Base-by-base conservation (phyloP, 345 rosid genomes). In the Melaleuca quinquenervia region DNA sequence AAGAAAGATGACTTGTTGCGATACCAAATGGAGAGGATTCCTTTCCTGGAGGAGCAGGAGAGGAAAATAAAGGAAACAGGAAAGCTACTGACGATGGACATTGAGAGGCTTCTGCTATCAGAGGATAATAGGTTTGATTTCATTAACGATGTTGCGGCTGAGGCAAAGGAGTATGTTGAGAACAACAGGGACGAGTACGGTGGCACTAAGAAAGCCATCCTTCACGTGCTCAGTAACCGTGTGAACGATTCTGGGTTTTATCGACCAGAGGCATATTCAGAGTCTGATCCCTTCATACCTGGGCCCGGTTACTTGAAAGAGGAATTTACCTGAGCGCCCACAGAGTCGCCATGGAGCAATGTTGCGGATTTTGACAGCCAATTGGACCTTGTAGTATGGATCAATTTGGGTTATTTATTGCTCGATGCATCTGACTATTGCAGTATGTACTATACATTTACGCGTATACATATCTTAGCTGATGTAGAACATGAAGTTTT, bases 41-140 rank as follows among this genome's bases (percentile, higher is more conserved):
- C 98, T 13, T 95, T 95, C 92, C 91, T 97, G 18, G 98, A 97
- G 93, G 99, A 95, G 91, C 96, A 93, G 82, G 95, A 90, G 84
- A 91, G 98, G 93, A 93, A 92, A 90, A 86, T 97, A 22, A 87
- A 58, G 86, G 98, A 97, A 82, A 91, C 88, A 18, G 96, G 96
- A 24, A 91, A 93, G 90, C 90, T 92, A 0, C 50, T 94, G 91
- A 88, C 96, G 1, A 91, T 93, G 92, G 99, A 97, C 85, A 93
- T 97, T 11, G 92, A 95, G 85, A 90, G 93, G 87, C 85, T 97
- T 52, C 85, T 95, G 91, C 88, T 92, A 64, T 92, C 95, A 1
- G 99, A 95, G 89, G 98, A 95, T 75, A 97, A 95, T 74, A 89
- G 94, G 32, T 97, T 90, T 50, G 95, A 93, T 60, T 95, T 97